Evolutionary conservation across 2,329 filamentous ascomycete species (phyloP).

Genomic region (Pseudocercospora pini-densiflorae): DNA sequence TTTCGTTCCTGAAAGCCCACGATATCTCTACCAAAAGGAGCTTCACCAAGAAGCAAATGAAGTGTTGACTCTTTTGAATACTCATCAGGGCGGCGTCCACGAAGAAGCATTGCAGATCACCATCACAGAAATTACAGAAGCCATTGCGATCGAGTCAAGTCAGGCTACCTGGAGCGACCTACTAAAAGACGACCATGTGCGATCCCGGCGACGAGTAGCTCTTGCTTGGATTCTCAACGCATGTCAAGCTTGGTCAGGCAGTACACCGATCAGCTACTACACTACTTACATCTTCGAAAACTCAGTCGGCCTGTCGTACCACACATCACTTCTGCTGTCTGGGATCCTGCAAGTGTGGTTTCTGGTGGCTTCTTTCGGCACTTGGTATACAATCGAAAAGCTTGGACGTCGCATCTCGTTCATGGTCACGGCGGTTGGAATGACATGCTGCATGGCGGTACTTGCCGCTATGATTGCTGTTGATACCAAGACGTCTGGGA

Average conservation of each 20-base stretch:
- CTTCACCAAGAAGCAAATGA: constrained; percentile 6
- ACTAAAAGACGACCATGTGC: constrained; percentile 2
- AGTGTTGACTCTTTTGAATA: constrained; percentile 5
- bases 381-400: not conserved
- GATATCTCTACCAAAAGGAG: constrained; percentile 9
- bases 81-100: not conserved
- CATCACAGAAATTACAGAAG: constrained; percentile 9
- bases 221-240: constrained; percentile 11
- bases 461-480: not conserved
- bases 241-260: constrained; percentile 2
- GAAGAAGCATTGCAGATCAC: not conserved
- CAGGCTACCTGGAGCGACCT: constrained; percentile 11
- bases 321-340: not conserved
- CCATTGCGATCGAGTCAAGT: constrained; percentile 7
- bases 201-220: constrained; percentile 7
- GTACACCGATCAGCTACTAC: not conserved
- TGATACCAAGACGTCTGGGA: not conserved
- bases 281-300: not conserved
- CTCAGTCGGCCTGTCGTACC: not conserved
- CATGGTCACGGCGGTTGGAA: not conserved
- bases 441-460: not conserved
- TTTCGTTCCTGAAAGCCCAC: not conserved
- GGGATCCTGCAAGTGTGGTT: not conserved
- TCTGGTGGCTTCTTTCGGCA: not conserved
- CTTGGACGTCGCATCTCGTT: not conserved